Evolutionary conservation across 805 yeast genomes (phyloP), one percentile per base, ranked within the genome.

Genomic region (Cyberlindnera bimundalis): DNA sequence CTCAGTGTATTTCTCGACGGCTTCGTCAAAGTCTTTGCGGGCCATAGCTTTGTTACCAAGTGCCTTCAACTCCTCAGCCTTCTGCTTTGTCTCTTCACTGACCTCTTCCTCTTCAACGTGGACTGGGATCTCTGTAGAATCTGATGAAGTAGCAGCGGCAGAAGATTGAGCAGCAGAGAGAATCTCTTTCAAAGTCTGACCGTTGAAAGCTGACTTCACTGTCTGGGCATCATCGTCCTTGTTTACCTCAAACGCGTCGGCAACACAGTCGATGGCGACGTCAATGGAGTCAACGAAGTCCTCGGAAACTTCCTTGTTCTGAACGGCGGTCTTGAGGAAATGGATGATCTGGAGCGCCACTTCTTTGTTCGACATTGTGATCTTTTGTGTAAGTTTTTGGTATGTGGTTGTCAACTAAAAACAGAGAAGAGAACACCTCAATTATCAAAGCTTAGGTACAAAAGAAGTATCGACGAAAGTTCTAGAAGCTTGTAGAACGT

Each of bases 11-110:
- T 81, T 78, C 18, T 72, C 75, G 39, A 88, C 73, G 5, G 99
- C 98, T 28, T 62, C 69, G 13, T 68, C 70, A 58, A 75, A 91
- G 52, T 89, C 78, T 57, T 73, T 81, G 39, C 70, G 68, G 16
- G 96, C 88, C 88, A 93, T 85, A 30, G 84, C 84, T 60, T 79
- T 78, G 74, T 93, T 93, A 47, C 99, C 99, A 60, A 85, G 86
- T 21, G 78, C 65, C 68, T 93, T 93, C 55, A 85, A 68, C 11
- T 71, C 75, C 57, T 91, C 96, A n/a, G 98, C 98, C 53, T 76
- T 71, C 40, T 77, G 80, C 53, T 74, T 74, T 23, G 68, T 64
- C 45, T 76, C 85, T n/a, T 71, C 68, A 43, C 71, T 47, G 11
- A 30, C 80, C 42, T 70, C 67, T 40, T 70, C 39, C 21, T 27